Evolutionary conservation across 345 rosid species (phyloP).

Genomic region (Isatis tinctoria): DNA sequence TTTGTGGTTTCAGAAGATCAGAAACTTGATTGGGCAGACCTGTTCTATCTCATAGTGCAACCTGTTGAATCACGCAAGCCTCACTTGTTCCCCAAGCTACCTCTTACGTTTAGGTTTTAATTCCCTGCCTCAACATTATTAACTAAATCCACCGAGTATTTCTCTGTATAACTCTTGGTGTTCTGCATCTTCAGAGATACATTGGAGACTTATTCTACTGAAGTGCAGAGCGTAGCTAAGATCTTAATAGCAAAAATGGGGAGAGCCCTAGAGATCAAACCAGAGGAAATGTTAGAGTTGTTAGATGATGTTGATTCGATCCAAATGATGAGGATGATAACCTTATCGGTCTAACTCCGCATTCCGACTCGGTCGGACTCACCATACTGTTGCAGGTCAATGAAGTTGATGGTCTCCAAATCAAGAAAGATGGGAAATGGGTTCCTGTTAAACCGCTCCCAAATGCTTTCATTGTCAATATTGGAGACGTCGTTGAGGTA

Average conservation of each 20-base stretch:
- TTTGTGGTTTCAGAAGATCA: conserved; percentile 34
- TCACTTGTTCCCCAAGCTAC: conserved; percentile 35
- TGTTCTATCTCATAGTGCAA: conserved; percentile 11
- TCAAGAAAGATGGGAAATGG: conserved; percentile 46
- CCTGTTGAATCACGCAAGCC: conserved; percentile 26
- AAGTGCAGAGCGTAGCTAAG: conserved; percentile 38
- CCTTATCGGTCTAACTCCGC: conserved; percentile 44
- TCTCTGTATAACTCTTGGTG: not conserved
- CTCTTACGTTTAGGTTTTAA: conserved; percentile 29
- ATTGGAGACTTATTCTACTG: conserved; percentile 39
- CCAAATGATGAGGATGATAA: conserved; percentile 43
- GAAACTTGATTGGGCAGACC: conserved; percentile 38
- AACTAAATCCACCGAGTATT: not conserved
- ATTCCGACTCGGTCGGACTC: conserved; percentile 46
- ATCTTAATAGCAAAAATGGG: conserved; percentile 38
- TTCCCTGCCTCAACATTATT: not conserved
- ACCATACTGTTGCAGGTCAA: conserved; percentile 48
- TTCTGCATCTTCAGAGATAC: conserved; percentile 35
- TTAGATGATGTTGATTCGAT: conserved; percentile 23
- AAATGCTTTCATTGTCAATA: conserved; percentile 48
- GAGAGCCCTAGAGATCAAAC: conserved; percentile 46
- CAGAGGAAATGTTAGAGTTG: conserved; percentile 37
- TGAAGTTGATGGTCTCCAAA: conserved; percentile 52
- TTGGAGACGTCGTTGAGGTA: conserved; percentile 53
- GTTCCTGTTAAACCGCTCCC: conserved; percentile 47